A percentile compares a stretch with the other conserved stretches of the same genome.
Conservation (phyloP, 768 basidiomycete genomes). For the Pulveroboletus ravenelii region DNA sequence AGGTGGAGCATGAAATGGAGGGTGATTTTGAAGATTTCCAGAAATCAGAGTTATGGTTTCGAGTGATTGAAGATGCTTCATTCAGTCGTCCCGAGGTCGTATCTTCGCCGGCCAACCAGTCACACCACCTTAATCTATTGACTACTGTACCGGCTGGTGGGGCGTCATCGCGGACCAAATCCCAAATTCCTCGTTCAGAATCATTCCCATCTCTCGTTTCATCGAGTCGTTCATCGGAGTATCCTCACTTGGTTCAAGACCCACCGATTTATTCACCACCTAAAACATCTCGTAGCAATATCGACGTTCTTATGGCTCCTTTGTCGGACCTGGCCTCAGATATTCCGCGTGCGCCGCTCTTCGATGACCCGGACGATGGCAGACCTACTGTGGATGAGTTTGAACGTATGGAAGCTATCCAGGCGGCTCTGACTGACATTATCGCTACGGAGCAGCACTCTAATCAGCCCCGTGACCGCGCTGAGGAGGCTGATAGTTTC, state of each 20-base stretch:
- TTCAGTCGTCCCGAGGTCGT: constrained; percentile 16
- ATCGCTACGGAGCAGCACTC: constrained; percentile 75
- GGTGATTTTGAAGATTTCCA: constrained; percentile 89
- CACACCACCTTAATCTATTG: constrained; percentile 9
- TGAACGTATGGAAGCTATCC: constrained; percentile 91
- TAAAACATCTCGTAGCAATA: constrained; percentile 40
- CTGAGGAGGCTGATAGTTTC: constrained; percentile 7
- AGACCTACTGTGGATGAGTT: constrained; percentile 57
- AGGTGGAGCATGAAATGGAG: constrained; percentile 86
- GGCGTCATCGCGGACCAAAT: constrained; percentile 4
- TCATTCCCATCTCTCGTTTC: constrained; percentile 32
- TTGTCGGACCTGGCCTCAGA: constrained; percentile 47
- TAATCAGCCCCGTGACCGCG: constrained; percentile 14
- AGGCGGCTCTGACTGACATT: constrained; percentile 93
- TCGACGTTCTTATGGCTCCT: constrained; percentile 82
- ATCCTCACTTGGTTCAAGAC: constrained; percentile 17
- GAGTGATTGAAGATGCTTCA: constrained; percentile 71
- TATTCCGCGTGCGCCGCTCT: constrained; percentile 67
- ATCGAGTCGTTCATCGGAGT: constrained; percentile 8
- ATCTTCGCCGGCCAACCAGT: background rate
- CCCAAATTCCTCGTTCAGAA: constrained; percentile 31
- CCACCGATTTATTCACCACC: constrained; percentile 17
- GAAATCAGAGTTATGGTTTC: constrained; percentile 87
- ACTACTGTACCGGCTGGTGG: constrained; percentile 1
- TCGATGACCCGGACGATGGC: constrained; percentile 71